These are phyloP conservation scores for Alternaria atra DNA, from an alignment of 2,329 filamentous ascomycete species.

Conservation along the genomic window DNA sequence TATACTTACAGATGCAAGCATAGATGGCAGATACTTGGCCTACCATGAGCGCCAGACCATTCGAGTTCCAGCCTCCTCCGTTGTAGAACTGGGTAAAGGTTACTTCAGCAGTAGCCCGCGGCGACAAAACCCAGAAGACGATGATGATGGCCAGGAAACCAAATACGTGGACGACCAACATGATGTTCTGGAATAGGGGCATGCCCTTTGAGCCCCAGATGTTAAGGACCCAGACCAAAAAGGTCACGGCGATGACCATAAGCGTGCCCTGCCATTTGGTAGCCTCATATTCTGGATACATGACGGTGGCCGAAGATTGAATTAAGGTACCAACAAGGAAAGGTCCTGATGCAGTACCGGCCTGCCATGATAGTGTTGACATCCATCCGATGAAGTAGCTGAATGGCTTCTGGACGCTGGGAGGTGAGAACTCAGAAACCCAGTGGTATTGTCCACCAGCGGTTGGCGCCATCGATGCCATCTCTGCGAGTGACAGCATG, in stretches of 20 bases:
- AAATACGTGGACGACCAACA: constrained; percentile 53
- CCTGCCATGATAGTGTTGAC: constrained; percentile 61
- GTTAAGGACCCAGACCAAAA: constrained; percentile 56
- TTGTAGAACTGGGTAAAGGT: constrained; percentile 50
- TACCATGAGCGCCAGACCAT: constrained; percentile 51
- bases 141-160: constrained; percentile 57
- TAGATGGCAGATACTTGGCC: constrained; percentile 53
- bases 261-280: constrained; percentile 61
- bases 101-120: constrained; percentile 36
- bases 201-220: constrained; percentile 42
- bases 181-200: constrained; percentile 48
- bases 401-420: constrained; percentile 37
- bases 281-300: constrained; percentile 54
- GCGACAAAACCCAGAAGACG: constrained; percentile 49
- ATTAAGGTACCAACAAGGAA: constrained; percentile 61
- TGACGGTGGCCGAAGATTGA: constrained; percentile 54
- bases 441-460: constrained; percentile 49
- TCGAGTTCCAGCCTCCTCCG: constrained; percentile 51
- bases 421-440: constrained; percentile 47
- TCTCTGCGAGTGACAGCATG: constrained; percentile 46
- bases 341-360: constrained; percentile 58
- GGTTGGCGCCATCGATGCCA: constrained; percentile 49
- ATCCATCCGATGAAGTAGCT: constrained; percentile 57
- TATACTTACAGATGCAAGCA: constrained; percentile 43
- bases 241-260: constrained; percentile 57